phyloP scores from a whole-genome alignment of 2,329 filamentous ascomycete species.

The Scleromitrula shiraiana region DNA sequence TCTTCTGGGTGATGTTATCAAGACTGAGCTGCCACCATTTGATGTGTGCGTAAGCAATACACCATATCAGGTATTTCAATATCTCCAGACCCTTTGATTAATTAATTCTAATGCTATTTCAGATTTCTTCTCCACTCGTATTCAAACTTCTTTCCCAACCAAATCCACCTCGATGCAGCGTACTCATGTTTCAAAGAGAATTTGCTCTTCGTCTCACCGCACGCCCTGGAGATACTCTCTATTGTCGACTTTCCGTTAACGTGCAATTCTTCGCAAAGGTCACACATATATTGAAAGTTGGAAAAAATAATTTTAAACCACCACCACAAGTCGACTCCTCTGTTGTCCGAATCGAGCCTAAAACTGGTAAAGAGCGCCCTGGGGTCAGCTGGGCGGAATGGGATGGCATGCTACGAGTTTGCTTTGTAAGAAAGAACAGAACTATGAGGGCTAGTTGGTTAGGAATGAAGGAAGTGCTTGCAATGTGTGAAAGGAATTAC shows the following conservation, averaged over 20 bases:
- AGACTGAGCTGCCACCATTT: conserved; percentile 64
- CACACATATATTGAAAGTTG: conserved; percentile 78
- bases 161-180: conserved; percentile 71
- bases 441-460: conserved; percentile 77
- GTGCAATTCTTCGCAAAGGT: conserved; percentile 84
- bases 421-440: conserved; percentile 85
- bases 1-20: conserved; percentile 87
- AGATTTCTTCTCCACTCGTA: conserved; percentile 85
- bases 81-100: not conserved
- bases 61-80: conserved; percentile 48
- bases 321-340: conserved; percentile 88
- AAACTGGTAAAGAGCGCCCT: conserved; percentile 66
- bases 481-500: conserved; percentile 82
- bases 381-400: conserved; percentile 92
- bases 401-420: conserved; percentile 78
- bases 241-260: conserved; percentile 85
- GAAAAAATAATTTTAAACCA: conserved; percentile 92
- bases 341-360: conserved; percentile 83
- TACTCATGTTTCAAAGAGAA: conserved; percentile 96
- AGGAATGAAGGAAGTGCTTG: conserved; percentile 70
- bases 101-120: conserved; percentile 15
- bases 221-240: conserved; percentile 78
- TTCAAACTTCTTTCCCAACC: conserved; percentile 76
- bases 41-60: conserved; percentile 72
- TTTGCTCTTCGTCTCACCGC: conserved; percentile 88